Conservation (phyloP, 441 rosid species). For the Euphorbia schlechtendalii region DNA sequence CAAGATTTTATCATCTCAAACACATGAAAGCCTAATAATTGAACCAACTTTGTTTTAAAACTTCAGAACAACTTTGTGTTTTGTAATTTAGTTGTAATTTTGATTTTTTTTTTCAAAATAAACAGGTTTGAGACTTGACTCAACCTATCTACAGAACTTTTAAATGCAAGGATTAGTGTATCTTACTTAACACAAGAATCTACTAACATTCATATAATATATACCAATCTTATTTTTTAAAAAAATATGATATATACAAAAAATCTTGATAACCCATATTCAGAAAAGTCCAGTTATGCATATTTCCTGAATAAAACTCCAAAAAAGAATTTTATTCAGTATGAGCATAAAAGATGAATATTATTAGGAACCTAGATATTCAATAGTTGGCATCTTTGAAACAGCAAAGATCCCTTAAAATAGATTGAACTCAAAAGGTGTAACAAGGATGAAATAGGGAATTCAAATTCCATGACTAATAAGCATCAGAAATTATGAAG, state of each 20-base stretch:
- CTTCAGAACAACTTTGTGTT: neutral
- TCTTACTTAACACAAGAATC: too few species aligned
- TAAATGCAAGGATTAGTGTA: too few species aligned
- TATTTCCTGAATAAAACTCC: too few species aligned
- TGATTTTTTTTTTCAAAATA: neutral
- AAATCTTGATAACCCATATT: too few species aligned
- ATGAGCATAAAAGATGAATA: conserved; percentile 2
- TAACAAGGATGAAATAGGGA: neutral
- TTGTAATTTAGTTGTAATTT: neutral
- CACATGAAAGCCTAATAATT: neutral
- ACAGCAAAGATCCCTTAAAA: neutral
- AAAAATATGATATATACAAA: too few species aligned
- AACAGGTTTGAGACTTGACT: neutral
- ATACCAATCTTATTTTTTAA: too few species aligned
- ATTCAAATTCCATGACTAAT: conserved; percentile 4
- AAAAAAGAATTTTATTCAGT: neutral
- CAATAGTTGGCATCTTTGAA: neutral
- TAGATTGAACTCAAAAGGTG: neutral
- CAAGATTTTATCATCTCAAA: too few species aligned
- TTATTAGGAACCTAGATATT: neutral
- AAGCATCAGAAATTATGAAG: neutral
- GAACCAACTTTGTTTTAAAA: neutral
- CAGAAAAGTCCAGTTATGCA: too few species aligned
- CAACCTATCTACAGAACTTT: neutral
- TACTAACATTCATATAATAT: too few species aligned